A percentile compares a stretch with the other conserved stretches of the same genome.
Conservation (phyloP, 345 rosid genomes). For the Limnanthes douglasii region DNA sequence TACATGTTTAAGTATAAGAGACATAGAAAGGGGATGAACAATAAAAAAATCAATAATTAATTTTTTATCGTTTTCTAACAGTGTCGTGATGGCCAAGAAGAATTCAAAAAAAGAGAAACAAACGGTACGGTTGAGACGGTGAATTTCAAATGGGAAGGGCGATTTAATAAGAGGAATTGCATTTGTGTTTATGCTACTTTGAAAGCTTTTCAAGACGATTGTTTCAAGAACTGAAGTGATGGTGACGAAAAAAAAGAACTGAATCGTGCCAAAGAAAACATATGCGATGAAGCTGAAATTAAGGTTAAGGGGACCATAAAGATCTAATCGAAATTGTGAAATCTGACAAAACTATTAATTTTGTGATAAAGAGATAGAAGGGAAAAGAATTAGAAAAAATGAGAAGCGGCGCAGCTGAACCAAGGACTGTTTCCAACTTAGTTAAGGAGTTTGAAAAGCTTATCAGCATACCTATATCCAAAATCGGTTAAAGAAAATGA, state of each 20-base stretch:
- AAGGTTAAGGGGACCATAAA: constrained; percentile 10
- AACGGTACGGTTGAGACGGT: constrained; percentile 12
- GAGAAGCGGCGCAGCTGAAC: constrained; percentile 47
- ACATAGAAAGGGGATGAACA: no score
- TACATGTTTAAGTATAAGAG: no score
- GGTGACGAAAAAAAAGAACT: constrained; percentile 12
- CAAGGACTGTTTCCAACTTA: constrained; percentile 66
- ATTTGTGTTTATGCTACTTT: constrained; percentile 62
- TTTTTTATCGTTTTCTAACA: no score
- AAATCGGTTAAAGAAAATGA: constrained; percentile 20
- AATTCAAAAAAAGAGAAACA: constrained; percentile 34
- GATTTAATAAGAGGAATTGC: constrained; percentile 44
- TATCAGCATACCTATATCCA: constrained; percentile 20
- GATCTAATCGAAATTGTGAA: constrained; percentile 11
- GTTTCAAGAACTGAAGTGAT: constrained; percentile 25
- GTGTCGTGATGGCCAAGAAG: constrained; percentile 80
- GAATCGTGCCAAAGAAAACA: constrained; percentile 6
- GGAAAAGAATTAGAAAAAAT: constrained; percentile 51
- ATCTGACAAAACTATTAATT: constrained; percentile 11
- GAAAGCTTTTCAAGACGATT: constrained; percentile 82
- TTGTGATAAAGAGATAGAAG: constrained; percentile 66
- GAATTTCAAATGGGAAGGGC: constrained; percentile 55
- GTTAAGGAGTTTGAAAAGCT: constrained; percentile 76
- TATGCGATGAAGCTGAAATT: constrained; percentile 12
- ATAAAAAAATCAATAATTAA: no score